phyloP scores from a whole-genome alignment of 2,329 filamentous ascomycete species.

The Aspergillus aculeatus region DNA sequence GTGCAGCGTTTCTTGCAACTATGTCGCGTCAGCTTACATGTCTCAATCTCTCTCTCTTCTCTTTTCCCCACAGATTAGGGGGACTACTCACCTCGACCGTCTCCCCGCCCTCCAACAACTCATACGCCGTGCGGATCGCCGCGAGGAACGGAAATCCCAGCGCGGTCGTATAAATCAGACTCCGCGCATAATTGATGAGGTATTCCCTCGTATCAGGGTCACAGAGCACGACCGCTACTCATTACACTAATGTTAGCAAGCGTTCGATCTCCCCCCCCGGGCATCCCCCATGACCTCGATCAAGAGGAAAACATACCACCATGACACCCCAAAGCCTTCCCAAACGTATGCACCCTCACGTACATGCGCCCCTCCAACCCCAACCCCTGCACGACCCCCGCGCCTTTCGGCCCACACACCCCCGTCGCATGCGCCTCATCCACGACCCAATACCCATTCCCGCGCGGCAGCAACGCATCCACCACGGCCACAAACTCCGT shows the following conservation, averaged over 20 bases:
- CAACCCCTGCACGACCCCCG: constrained; percentile 51
- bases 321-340: constrained; percentile 59
- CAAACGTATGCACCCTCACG: constrained; percentile 52
- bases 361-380: constrained; percentile 53
- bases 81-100: constrained; percentile 44
- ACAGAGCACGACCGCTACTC: constrained; percentile 61
- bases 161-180: constrained; percentile 71
- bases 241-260: constrained; percentile 9
- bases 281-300: background rate
- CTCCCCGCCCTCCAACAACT: constrained; percentile 53
- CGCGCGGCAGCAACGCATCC: constrained; percentile 54
- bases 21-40: constrained; percentile 1
- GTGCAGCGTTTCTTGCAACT: constrained; percentile 49
- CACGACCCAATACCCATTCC: constrained; percentile 57
- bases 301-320: constrained; percentile 56
- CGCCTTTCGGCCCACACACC: constrained; percentile 50
- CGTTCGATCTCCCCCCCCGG: constrained; percentile 6
- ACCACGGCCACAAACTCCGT: constrained; percentile 59
- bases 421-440: constrained; percentile 59
- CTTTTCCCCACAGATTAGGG: background rate
- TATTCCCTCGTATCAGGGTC: constrained; percentile 60
- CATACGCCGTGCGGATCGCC: constrained; percentile 58
- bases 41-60: too few relatives aligned
- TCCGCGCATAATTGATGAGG: constrained; percentile 73
- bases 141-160: constrained; percentile 62